Base-by-base conservation (phyloP, 163 green algal genomes). In the Scenedesmus sp. region DNA sequence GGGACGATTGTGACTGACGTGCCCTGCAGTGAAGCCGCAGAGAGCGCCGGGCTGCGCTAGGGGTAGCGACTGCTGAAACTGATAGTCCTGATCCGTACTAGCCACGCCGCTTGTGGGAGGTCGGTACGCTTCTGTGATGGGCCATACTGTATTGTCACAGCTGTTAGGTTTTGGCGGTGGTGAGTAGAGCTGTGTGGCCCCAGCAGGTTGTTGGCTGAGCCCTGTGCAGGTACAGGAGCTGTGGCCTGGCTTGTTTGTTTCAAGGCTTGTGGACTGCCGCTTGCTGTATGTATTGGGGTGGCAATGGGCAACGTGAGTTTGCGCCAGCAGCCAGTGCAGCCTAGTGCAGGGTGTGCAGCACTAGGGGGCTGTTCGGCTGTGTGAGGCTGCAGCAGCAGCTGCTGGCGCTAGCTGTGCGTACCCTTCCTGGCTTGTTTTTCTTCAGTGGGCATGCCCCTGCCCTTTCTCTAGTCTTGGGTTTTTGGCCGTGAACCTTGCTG, bases 1-100 rank as follows among this genome's bases (percentile, higher is more conserved):
- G 89, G 89, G 23, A 89, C 82, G 15, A 85, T 92, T 23, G 89
- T 82, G 46, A 92, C 89, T 1, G 86, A 59, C 9, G 26, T 89
- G 23, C 84, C 84, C 84, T 64, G 84, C 84, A 62, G 70, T 6
- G 82, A 87, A 18, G 55, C 70, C 16, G 59, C 82, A 8, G 82
- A 87, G 18, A 87, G 18, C n/a, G 54, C 57, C 12, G 82, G 82
- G 82, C 23, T 87, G 70, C 46, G 5, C 4, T 1, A 1, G 12
- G 10, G 64, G 64, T 23, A 18, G 12, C 10, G 16, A 15, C 62
- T 70, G 62, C 62, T 70, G 62, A 15, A 23, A 15, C 62, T 23
- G 9, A 70, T 46, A 16, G 7, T 15, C 62, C 10, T 70, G 62
- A 70, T 16, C 62, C 16, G 8, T 3, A 70, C 62, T 15, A 20